Base-by-base conservation (phyloP, 2,329 filamentous ascomycete genomes). In the Stromatinia cepivora region DNA sequence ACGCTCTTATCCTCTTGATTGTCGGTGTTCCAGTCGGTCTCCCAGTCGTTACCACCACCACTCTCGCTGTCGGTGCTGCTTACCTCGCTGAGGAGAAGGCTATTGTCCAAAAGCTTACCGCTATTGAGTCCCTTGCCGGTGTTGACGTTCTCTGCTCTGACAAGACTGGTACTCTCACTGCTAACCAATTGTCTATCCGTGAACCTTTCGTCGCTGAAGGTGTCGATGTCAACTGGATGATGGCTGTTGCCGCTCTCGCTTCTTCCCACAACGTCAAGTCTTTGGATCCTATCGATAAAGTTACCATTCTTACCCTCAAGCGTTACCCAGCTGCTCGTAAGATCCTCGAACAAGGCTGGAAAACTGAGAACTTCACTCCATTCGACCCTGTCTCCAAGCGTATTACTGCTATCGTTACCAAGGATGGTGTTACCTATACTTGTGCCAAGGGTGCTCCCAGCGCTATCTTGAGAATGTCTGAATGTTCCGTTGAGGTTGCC, bases 161-260 rank as follows among this genome's bases (percentile, higher is more conserved):
- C 82, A 92, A 93, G 86, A 92, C 90, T 58, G 90, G 90, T 83
- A 93, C 90, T 46, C 84, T 92, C 75, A 91, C 89, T 70, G 88
- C 88, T 75, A 91, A 91, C 80, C 90, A 92, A 83, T 85, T 92
- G 66, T 90, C 87, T 77, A 90, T 92, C 77, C 89, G 90, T 79
- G 90, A 92, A 78, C 90, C 90, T 28, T 92, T 89, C 81, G 89
- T 92, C 70, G 87, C 89, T 71, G 90, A 92, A 80, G 90, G 90
- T 76, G 87, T 91, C 78, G 90, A 92, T 80, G 87, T 92, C 80
- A 90, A 92, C 84, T 92, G 90, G 90, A 92, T 92, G 90, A 92
- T 92, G 90, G 90, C 90, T 73, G 90, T 91, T 71, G 90, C 90
- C 71, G 90, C 90, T 71, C 86, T 92, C 69, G 90, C 90, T 70